Percentiles rank a stretch among this genome's conserved stretches.
Evolutionary conservation across 495 filamentous ascomycete species (phyloP).

Genomic region (Aspergillus taichungensis): DNA sequence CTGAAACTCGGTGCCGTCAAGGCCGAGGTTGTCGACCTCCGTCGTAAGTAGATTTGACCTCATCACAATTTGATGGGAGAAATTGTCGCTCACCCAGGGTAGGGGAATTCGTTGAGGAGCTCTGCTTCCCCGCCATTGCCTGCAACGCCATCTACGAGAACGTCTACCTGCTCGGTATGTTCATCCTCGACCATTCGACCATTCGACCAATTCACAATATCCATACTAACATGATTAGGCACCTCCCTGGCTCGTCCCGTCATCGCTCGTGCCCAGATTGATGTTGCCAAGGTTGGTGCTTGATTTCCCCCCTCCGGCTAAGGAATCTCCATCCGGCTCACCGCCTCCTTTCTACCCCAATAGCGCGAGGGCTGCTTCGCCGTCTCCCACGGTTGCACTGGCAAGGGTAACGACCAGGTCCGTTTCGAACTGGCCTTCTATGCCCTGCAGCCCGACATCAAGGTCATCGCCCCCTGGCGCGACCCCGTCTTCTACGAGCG

Average conservation of each 20-base stretch:
- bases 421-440: slow-evolving; percentile 77
- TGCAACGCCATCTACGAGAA: slow-evolving; percentile 87
- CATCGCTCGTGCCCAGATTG: slow-evolving; percentile 76
- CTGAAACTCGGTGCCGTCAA: slow-evolving; percentile 47
- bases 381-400: slow-evolving; percentile 76
- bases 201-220: slow-evolving; percentile 44
- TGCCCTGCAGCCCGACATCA: slow-evolving; percentile 65
- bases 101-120: slow-evolving; percentile 70
- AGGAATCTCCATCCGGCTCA: slow-evolving; percentile 1
- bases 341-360: too few species aligned
- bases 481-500: slow-evolving; percentile 73
- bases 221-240: slow-evolving; percentile 49
- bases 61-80: not conserved
- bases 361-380: slow-evolving; percentile 37
- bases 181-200: not conserved
- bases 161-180: slow-evolving; percentile 62
- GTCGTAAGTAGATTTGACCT: slow-evolving; percentile 24
- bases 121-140: slow-evolving; percentile 75
- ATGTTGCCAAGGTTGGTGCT: slow-evolving; percentile 46
- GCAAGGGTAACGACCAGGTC: slow-evolving; percentile 83
- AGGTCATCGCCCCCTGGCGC: slow-evolving; percentile 87
- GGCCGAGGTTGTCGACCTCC: slow-evolving; percentile 43
- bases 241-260: slow-evolving; percentile 81
- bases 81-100: not conserved
- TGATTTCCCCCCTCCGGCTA: not conserved